phyloP scores from a whole-genome alignment of 2,329 filamentous ascomycete species.

The Domatiomyces catenatus region DNA sequence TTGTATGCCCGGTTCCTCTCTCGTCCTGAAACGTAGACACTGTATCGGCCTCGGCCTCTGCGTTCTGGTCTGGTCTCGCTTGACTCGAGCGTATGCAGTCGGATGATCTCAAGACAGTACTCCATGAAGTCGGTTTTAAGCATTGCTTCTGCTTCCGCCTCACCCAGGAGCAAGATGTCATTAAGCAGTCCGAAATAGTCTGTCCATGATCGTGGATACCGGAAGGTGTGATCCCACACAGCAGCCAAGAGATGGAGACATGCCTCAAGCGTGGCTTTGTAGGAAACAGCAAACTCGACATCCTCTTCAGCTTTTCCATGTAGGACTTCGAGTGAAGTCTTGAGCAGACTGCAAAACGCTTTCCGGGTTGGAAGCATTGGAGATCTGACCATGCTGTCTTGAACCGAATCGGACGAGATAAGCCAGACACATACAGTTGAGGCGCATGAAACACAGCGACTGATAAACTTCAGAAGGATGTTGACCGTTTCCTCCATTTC shows the following conservation, averaged over 20 bases:
- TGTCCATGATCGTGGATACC: conserved; percentile 52
- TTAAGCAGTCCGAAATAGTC: conserved; percentile 59
- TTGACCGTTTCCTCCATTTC: conserved; percentile 44
- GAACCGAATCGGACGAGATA: conserved; percentile 3
- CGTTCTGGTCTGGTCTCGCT: conserved; percentile 5
- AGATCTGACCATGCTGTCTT: conserved; percentile 12
- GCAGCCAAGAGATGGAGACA: conserved; percentile 35
- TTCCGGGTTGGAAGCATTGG: conserved; percentile 10
- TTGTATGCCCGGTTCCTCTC: conserved; percentile 34
- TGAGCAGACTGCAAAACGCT: conserved; percentile 9
- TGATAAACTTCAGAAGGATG: conserved; percentile 40
- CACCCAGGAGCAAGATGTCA: conserved; percentile 49
- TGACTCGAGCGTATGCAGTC: conserved; percentile 24
- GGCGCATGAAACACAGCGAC: conserved; percentile 11
- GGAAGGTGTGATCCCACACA: conserved; percentile 49
- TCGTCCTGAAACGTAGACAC: conserved; percentile 26
- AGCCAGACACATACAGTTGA: conserved; percentile 12
- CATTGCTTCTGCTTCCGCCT: conserved; percentile 41
- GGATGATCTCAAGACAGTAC: conserved; percentile 44
- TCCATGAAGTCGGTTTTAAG: conserved; percentile 47
- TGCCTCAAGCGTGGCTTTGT: conserved; percentile 14
- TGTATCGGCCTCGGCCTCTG: conserved; percentile 27
- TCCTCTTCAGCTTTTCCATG: conserved; percentile 1
- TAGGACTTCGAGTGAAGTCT: conserved; percentile 6
- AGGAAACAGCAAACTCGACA: conserved; percentile 12